These are phyloP conservation scores for Glomus cerebriforme DNA, from an alignment of 192 early-diverging fungal species.

Conservation along the genomic window DNA sequence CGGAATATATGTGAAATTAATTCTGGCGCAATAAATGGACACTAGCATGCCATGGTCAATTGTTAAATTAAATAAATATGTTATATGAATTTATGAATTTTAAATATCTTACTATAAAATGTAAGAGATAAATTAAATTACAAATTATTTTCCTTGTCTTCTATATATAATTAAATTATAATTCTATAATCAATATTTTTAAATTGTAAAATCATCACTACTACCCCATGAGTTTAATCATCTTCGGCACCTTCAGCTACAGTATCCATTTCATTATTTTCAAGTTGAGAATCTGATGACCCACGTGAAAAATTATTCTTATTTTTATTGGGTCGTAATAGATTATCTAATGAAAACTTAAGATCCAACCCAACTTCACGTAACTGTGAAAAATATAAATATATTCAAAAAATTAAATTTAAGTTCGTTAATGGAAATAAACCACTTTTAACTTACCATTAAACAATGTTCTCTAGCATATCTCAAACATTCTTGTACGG, in stretches of 20 bases:
- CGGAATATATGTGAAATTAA: not conserved
- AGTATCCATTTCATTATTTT: not conserved
- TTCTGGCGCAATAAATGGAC: not conserved
- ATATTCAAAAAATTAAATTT: not conserved
- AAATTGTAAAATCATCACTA: no score
- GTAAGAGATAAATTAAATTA: no score
- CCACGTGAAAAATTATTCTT: not conserved
- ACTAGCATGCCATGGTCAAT: no score
- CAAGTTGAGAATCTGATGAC: not conserved
- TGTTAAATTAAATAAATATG: no score
- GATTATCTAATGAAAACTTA: conserved; percentile 27
- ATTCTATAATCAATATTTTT: no score
- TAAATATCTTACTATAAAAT: no score
- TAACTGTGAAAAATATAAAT: not conserved
- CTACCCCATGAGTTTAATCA: not conserved
- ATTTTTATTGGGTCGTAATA: conserved; percentile 1
- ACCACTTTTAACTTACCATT: conserved; percentile 6
- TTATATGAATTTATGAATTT: no score
- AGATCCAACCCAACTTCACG: conserved; percentile 27
- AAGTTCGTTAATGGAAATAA: not conserved
- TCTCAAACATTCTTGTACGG: conserved; percentile 13
- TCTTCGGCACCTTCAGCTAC: not conserved
- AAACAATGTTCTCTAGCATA: conserved; percentile 27
- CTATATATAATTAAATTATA: no score
- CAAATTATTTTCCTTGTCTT: no score